phyloP scores from a whole-genome alignment of 2,329 filamentous ascomycete species.

The Alternaria atra region DNA sequence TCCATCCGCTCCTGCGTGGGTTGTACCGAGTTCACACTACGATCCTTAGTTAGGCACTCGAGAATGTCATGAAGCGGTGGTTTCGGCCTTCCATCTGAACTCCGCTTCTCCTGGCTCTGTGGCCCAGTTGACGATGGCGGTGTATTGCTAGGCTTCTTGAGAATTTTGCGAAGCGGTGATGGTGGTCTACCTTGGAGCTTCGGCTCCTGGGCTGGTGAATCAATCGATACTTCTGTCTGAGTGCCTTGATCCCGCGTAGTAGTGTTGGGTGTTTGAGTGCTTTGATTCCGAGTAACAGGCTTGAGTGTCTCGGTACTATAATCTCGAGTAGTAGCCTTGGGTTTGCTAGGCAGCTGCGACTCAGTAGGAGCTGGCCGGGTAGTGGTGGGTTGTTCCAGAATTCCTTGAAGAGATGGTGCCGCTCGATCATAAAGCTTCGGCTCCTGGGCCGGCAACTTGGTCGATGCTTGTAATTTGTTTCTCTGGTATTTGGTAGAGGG shows the following conservation, averaged over 20 bases:
- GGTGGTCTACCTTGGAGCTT: neutral
- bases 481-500: neutral
- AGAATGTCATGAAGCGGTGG: neutral
- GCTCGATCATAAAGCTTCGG: neutral
- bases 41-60: neutral
- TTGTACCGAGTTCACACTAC: neutral
- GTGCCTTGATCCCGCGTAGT: neutral
- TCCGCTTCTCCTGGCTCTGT: neutral
- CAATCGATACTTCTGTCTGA: neutral
- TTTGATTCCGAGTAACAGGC: neutral
- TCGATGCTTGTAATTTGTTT: neutral
- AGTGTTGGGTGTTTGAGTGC: neutral
- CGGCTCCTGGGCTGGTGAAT: neutral
- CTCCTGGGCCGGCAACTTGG: neutral
- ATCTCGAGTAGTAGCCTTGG: neutral
- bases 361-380: neutral
- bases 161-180: neutral
- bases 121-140: neutral
- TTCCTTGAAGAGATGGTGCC: neutral
- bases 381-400: neutral
- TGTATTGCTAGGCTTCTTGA: neutral
- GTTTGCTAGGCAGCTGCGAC: neutral
- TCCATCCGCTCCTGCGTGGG: neutral
- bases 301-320: neutral
- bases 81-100: neutral